Base-by-base conservation (phyloP, 352 stramenopile species). In the Globisporangium mamillatum region DNA sequence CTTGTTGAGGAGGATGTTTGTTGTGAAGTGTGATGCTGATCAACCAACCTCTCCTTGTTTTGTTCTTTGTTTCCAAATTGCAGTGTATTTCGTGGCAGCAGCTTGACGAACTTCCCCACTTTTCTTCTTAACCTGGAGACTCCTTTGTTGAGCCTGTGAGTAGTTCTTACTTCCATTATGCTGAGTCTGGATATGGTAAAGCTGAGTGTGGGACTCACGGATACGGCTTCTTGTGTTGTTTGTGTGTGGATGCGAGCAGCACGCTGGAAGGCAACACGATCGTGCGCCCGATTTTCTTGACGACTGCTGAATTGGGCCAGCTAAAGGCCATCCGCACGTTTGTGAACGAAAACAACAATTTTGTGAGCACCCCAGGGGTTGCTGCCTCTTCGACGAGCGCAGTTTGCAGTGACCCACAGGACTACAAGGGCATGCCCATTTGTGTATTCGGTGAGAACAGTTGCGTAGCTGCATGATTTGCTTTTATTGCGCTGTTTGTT, bases 71-170 rank as follows among this genome's bases (percentile, higher is more conserved):
- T 50, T 22, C 18, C 16, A 63, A 20, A 46, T 14, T 34, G 0
- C 52, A 73, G 71, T 71, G 70, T 81, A 12, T 80, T 89, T 64
- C 77, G 70, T 14, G 70, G 72, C 0, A 81, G 70, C 50, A 85
- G 77, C 53, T 18, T 89, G 55, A 72, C 77, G 29, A 56, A 38
- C 36, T 90, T 90, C 64, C 81, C 81, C 4, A 71, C 60, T 9
- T 70, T 76, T 3, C 66, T 90, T 32, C 63, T 89, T 27, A 48
- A 41, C 14, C 36, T 88, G 50, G 61, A 78, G 14, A 71, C 68
- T 41, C 67, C 57, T 8, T 52, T 66, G 38, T 67, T 52, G 44
- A 63, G 32, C 53, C 50, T 73, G 63, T 74, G 29, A 32, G 61
- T 68, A 27, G 4, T 55, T 36, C 9, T 10, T 55, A 25, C 41